Conservation (phyloP, 2,329 filamentous ascomycete genomes). For the Colletotrichum sp. region DNA sequence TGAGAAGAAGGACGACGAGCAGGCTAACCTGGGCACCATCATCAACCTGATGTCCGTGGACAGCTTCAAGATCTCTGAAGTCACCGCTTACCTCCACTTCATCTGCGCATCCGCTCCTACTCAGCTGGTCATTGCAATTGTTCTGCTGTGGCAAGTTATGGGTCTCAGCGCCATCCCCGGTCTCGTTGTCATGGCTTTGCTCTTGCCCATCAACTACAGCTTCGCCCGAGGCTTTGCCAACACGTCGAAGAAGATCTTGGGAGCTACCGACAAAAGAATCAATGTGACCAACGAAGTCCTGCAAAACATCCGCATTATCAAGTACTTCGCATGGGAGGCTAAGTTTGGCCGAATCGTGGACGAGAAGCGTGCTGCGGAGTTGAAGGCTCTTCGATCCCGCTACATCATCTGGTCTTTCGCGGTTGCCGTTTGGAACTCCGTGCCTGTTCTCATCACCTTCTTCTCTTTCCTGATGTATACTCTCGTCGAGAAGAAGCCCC, state of each 20-base stretch:
- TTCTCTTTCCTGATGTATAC: slow-evolving; percentile 96
- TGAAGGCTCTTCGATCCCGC: slow-evolving; percentile 77
- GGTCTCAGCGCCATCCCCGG: slow-evolving; percentile 94
- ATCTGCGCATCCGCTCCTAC: slow-evolving; percentile 91
- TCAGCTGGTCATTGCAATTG: slow-evolving; percentile 81
- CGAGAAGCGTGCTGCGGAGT: slow-evolving; percentile 82
- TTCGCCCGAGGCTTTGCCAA: slow-evolving; percentile 85
- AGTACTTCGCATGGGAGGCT: slow-evolving; percentile 98
- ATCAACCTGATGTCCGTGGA: slow-evolving; percentile 99
- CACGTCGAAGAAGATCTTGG: slow-evolving; percentile 89
- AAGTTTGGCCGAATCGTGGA: slow-evolving; percentile 87
- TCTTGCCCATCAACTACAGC: slow-evolving; percentile 88
- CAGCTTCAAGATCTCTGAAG: slow-evolving; percentile 97
- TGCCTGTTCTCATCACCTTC: slow-evolving; percentile 94
- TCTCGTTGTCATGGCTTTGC: slow-evolving; percentile 85
- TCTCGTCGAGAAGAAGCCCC: slow-evolving; percentile 82
- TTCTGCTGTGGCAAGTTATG: slow-evolving; percentile 86
- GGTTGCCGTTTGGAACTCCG: slow-evolving; percentile 95
- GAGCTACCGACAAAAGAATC: slow-evolving; percentile 93
- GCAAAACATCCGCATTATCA: slow-evolving; percentile 98
- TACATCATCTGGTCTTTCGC: slow-evolving; percentile 93
- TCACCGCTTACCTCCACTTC: slow-evolving; percentile 94
- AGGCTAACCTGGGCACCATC: slow-evolving; percentile 95
- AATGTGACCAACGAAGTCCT: slow-evolving; percentile 96
- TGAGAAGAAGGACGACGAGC: slow-evolving; percentile 61